Conservation (phyloP, 2,329 filamentous ascomycete species). For the Neofusicoccum sp. region DNA sequence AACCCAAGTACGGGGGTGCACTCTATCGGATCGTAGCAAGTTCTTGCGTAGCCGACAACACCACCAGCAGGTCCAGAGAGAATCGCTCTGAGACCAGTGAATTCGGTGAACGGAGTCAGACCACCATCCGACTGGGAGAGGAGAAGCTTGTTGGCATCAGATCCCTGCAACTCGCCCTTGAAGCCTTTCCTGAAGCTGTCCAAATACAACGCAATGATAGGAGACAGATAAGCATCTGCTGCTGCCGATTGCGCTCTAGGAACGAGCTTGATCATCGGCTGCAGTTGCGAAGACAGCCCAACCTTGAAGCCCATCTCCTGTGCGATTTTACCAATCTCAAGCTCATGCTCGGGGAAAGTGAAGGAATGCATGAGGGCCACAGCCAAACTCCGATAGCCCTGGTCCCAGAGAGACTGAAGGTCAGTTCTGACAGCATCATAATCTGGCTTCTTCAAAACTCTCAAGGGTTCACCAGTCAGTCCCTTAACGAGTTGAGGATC, state of each 20-base stretch:
- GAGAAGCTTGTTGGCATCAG: conserved; percentile 76
- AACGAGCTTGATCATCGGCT: conserved; percentile 28
- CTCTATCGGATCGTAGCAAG: conserved; percentile 80
- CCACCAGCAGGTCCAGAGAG: conserved; percentile 89
- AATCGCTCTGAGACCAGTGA: conserved; percentile 82
- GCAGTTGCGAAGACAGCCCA: conserved; percentile 26
- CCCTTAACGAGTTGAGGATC: conserved; percentile 22
- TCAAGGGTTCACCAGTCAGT: conserved; percentile 49
- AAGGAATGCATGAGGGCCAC: conserved; percentile 37
- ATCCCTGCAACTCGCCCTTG: conserved; percentile 26
- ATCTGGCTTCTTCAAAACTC: conserved; percentile 47
- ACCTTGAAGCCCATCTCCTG: conserved; percentile 32
- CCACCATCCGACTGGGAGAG: conserved; percentile 91
- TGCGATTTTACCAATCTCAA: conserved; percentile 29
- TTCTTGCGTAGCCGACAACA: conserved; percentile 91
- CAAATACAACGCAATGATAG: conserved; percentile 26
- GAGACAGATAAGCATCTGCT: conserved; percentile 31
- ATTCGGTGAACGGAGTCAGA: conserved; percentile 36
- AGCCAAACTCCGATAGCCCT: conserved; percentile 37
- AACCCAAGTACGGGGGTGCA: conserved; percentile 88
- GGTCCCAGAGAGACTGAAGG: conserved; percentile 56
- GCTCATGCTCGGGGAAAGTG: conserved; percentile 31
- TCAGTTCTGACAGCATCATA: conserved; percentile 31
- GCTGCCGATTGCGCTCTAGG: conserved; percentile 27
- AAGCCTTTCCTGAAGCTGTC: conserved; percentile 30